phyloP scores from a whole-genome alignment of 2,329 filamentous ascomycete species.

The Fonsecaea erecta region DNA sequence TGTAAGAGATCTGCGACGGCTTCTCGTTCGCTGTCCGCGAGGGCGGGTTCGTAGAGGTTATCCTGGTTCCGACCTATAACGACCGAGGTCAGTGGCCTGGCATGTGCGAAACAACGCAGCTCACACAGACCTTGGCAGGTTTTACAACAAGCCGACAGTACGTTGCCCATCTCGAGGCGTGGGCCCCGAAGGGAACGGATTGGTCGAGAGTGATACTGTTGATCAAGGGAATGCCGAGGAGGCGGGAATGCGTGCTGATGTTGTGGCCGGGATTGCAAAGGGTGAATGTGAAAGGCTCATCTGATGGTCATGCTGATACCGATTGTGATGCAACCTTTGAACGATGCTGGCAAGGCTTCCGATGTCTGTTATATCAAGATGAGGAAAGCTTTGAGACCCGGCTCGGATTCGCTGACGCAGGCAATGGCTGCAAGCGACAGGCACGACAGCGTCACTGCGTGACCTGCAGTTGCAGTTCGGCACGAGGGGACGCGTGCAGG shows the following conservation, averaged over 20 bases:
- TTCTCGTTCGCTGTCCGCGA: conserved; percentile 95
- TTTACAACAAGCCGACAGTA: conserved; percentile 39
- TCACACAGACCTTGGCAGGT: conserved; percentile 36
- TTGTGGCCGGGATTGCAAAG: conserved; percentile 8
- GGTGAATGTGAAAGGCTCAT: conserved; percentile 23
- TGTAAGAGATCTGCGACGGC: conserved; percentile 93
- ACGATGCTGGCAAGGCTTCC: conserved; percentile 21
- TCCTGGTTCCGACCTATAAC: conserved; percentile 73
- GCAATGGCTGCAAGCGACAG: conserved; percentile 4
- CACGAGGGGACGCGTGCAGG: background rate
- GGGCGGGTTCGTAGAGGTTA: conserved; percentile 80
- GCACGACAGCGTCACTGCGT: conserved; percentile 2
- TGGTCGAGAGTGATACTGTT: conserved; percentile 17
- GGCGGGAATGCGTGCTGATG: conserved; percentile 13
- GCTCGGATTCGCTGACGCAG: conserved; percentile 1
- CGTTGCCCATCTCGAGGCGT: conserved; percentile 38
- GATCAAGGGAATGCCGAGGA: conserved; percentile 11
- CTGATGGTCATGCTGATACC: conserved; percentile 25
- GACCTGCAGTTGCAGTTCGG: background rate
- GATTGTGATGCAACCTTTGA: conserved; percentile 22
- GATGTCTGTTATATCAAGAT: conserved; percentile 10
- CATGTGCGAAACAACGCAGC: background rate
- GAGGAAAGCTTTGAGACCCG: conserved; percentile 8
- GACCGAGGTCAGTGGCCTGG: conserved; percentile 16
- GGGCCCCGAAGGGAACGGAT: conserved; percentile 32